Base-by-base conservation (phyloP, 192 early-diverging fungal species). In the Backusella mclennaniae region DNA sequence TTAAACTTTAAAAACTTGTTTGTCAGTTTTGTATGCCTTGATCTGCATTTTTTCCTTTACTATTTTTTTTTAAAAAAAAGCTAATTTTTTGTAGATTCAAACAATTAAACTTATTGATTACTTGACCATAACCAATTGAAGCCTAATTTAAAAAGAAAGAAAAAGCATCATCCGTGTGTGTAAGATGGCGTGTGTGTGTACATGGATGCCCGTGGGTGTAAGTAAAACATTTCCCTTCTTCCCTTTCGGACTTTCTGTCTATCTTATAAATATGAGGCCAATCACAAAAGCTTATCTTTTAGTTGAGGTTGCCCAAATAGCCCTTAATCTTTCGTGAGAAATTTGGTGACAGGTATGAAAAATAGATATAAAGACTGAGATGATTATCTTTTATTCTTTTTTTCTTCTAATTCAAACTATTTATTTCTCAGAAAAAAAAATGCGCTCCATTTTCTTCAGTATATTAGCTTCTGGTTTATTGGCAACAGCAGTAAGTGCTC, bases 51-150 rank as follows among this genome's bases (percentile, higher is more conserved):
- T 29, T 29, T 29, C 26, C 3, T 63, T 26, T 29, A 63, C 56
- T 63, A 63, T 63, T 63, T 63, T 63, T 63, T 63, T 63, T 63
- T 63, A 63, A 63, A 63, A 63, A 63, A 63, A 63, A 63, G 56
- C 23, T 63, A 63, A 63, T 29, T 63, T 63, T 63, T 63, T 29
- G 26, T 63, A 11, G 56, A 63, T 26, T 29, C 11, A 63, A 63
- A 63, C 26, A 63, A 29, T 14, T 5, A 63, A 63, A 9, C 21
- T 4, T 29, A 29, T 63, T 63, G 42, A 3, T 12, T 63, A 14
- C 1, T 29, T 63, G 21, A 63, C 3, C 11, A 26, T 29, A 63
- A 9, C 6, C 11, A 63, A 29, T 12, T 29, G 26, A 12, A 63
- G 3, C 2, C 3, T 12, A 29, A 63, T 63, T 63, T 63, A 14